phyloP scores from a whole-genome alignment of 768 basidiomycete species.

The Agrocybe pediades region DNA sequence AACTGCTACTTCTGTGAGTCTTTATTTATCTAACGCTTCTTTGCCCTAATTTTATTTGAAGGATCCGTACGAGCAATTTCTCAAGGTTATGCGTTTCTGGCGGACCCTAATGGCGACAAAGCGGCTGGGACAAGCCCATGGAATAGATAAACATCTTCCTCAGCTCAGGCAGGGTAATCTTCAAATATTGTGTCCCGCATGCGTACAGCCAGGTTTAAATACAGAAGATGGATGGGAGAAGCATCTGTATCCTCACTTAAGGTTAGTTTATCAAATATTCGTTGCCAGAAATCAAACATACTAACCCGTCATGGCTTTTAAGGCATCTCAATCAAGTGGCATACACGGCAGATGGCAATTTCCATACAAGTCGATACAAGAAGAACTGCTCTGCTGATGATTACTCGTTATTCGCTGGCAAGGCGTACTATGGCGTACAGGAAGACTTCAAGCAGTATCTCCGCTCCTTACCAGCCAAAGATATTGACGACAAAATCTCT shows the following conservation, averaged over 20 bases:
- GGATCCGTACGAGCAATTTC: constrained; percentile 23
- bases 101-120: constrained; percentile 15
- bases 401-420: constrained; percentile 19
- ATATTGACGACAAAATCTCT: not conserved
- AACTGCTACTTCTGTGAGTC: constrained; percentile 18
- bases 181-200: constrained; percentile 19
- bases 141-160: constrained; percentile 17
- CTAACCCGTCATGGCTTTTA: not conserved
- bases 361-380: constrained; percentile 19
- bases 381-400: constrained; percentile 24
- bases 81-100: constrained; percentile 20
- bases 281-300: not conserved
- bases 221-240: constrained; percentile 14
- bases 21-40: not conserved
- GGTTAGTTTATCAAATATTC: constrained; percentile 11
- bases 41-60: not conserved
- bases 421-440: constrained; percentile 19
- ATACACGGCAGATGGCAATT: constrained; percentile 25
- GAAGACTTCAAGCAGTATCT: constrained; percentile 12
- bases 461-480: not conserved
- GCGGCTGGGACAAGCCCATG: constrained; percentile 22
- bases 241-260: constrained; percentile 9
- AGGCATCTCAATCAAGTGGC: constrained; percentile 25
- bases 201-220: constrained; percentile 19
- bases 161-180: constrained; percentile 17